Conservation (phyloP, 345 rosid genomes). For the Bretschneidera sinensis region DNA sequence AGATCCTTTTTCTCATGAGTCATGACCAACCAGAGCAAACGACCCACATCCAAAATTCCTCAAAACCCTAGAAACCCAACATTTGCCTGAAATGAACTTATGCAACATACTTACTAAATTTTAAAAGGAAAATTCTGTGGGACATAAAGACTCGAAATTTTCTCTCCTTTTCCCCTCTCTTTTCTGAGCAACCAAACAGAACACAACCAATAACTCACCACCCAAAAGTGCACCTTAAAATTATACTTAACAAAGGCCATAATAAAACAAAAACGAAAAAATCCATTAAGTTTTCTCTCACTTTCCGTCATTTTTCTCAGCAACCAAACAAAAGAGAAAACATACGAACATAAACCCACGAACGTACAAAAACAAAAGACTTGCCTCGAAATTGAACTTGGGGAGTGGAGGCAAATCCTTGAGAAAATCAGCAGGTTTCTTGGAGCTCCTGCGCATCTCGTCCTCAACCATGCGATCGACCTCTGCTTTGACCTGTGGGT, state of each 20-base stretch:
- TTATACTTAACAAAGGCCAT: too few relatives aligned
- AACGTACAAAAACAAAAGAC: background rate
- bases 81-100: background rate
- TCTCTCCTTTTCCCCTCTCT: background rate
- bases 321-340: too few relatives aligned
- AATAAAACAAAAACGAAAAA: too few relatives aligned
- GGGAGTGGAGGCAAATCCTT: conserved; percentile 74
- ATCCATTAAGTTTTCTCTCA: too few relatives aligned
- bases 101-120: too few relatives aligned
- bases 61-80: background rate
- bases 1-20: background rate
- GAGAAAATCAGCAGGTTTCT: conserved; percentile 87
- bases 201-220: too few relatives aligned
- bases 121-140: background rate
- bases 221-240: too few relatives aligned
- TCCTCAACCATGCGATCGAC: conserved; percentile 89
- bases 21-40: background rate
- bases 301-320: too few relatives aligned
- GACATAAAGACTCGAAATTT: background rate
- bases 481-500: conserved; percentile 69
- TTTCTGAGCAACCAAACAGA: background rate
- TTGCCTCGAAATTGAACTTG: conserved; percentile 65
- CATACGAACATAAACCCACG: conserved; percentile 11
- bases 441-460: conserved; percentile 91
- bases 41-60: background rate